Conservation (phyloP, 768 basidiomycete species). For the Mycena venus region DNA sequence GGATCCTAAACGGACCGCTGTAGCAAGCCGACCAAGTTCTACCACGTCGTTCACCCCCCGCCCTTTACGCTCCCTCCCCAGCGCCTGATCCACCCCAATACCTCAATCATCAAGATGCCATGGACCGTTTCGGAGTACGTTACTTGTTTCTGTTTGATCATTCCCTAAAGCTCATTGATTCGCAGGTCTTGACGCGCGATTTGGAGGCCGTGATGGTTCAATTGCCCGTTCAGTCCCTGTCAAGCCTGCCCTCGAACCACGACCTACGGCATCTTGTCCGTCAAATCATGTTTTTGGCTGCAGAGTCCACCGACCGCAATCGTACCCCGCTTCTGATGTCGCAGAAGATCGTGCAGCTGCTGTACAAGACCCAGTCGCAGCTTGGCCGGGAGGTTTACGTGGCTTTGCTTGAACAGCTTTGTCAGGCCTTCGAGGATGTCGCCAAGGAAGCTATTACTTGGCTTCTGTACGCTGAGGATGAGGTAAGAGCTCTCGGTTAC, state of each 20-base stretch:
- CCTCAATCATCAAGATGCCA: slow-evolving; percentile 82
- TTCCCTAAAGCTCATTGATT: background rate
- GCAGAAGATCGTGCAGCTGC: slow-evolving; percentile 94
- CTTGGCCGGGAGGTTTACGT: slow-evolving; percentile 96
- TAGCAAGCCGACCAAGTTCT: slow-evolving; percentile 77
- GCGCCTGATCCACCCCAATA: slow-evolving; percentile 66
- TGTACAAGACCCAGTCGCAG: slow-evolving; percentile 90
- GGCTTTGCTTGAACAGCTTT: slow-evolving; percentile 88
- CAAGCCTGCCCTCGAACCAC: slow-evolving; percentile 83
- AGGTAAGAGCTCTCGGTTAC: slow-evolving; percentile 64
- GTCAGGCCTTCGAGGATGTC: slow-evolving; percentile 90
- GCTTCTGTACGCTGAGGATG: slow-evolving; percentile 96
- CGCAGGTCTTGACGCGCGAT: slow-evolving; percentile 66
- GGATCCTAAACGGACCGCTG: slow-evolving; percentile 65
- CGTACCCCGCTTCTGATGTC: slow-evolving; percentile 93
- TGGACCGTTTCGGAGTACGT: slow-evolving; percentile 89
- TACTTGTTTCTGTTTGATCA: background rate
- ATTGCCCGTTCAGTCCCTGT: slow-evolving; percentile 78
- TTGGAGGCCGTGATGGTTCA: slow-evolving; percentile 86
- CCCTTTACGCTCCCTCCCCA: slow-evolving; percentile 73
- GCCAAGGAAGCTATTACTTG: slow-evolving; percentile 97
- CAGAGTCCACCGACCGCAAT: slow-evolving; percentile 81
- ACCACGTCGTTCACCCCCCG: slow-evolving; percentile 72
- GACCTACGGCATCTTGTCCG: slow-evolving; percentile 89
- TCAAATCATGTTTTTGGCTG: slow-evolving; percentile 87